phyloP scores from a whole-genome alignment of 768 basidiomycete species.

The Russula abietina region DNA sequence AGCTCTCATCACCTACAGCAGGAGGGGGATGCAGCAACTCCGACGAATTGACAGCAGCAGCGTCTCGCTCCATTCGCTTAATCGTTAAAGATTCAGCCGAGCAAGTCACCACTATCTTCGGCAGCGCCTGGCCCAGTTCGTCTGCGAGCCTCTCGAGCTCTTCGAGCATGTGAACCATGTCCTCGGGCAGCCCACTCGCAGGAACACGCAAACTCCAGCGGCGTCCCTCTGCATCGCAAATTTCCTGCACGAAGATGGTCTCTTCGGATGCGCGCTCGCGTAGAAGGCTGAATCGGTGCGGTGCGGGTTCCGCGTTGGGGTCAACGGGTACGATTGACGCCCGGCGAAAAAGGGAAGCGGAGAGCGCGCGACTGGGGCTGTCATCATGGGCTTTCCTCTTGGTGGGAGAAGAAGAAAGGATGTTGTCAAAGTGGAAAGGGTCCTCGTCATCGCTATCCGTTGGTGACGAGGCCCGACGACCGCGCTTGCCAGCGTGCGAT shows the following conservation, averaged over 20 bases:
- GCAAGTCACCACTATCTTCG: conserved; percentile 22
- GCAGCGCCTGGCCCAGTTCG: conserved; percentile 19
- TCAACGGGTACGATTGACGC: conserved; percentile 21
- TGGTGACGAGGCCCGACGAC: conserved; percentile 2
- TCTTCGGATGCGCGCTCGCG: conserved; percentile 19
- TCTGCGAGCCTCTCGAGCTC: conserved; percentile 22
- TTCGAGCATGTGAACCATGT: conserved; percentile 24
- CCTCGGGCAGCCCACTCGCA: no score
- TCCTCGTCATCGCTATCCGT: conserved; percentile 21
- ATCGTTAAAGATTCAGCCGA: conserved; percentile 18
- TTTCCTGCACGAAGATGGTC: no score
- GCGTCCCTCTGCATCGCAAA: no score
- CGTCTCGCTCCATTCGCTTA: background rate
- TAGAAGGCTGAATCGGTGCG: conserved; percentile 19
- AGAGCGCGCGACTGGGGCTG: background rate
- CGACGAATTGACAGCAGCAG: background rate
- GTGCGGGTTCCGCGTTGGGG: conserved; percentile 5
- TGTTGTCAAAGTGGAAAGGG: conserved; percentile 21
- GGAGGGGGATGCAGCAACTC: conserved; percentile 18
- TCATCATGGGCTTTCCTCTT: background rate
- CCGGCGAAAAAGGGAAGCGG: conserved; percentile 14
- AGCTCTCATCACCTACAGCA: background rate
- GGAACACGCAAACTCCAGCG: no score
- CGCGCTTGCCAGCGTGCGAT: background rate
- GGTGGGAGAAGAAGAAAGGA: conserved; percentile 1